phyloP scores from a whole-genome alignment of 345 rosid genomes.

The Tarenaya hassleriana region DNA sequence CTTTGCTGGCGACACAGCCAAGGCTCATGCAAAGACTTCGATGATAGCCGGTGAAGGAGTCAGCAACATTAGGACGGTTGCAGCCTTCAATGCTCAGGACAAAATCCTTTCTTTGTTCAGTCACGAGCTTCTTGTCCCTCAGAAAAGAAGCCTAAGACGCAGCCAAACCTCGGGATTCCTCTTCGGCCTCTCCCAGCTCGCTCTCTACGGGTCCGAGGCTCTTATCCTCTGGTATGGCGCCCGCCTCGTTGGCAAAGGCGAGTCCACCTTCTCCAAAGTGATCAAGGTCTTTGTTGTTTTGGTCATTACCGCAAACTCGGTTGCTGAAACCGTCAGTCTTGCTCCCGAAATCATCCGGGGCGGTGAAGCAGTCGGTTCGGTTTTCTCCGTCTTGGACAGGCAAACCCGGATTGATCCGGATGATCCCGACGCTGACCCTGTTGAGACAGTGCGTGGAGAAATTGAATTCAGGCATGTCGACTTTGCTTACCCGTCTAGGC shows the following conservation, averaged over 20 bases:
- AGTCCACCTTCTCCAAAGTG: slow-evolving; percentile 92
- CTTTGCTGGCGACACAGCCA: slow-evolving; percentile 98
- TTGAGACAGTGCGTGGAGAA: slow-evolving; percentile 66
- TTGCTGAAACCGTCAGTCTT: slow-evolving; percentile 97
- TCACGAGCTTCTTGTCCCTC: slow-evolving; percentile 76
- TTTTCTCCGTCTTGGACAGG: slow-evolving; percentile 58
- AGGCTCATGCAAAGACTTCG: slow-evolving; percentile 99
- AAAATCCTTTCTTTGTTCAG: slow-evolving; percentile 80
- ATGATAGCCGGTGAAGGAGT: slow-evolving; percentile 99
- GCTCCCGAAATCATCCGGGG: slow-evolving; percentile 98
- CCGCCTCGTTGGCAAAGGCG: slow-evolving; percentile 79
- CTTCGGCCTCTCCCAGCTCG: slow-evolving; percentile 97
- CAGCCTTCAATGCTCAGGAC: slow-evolving; percentile 93
- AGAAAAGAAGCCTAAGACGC: slow-evolving; percentile 57
- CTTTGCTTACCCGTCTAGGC: slow-evolving; percentile 76
- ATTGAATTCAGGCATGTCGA: slow-evolving; percentile 78
- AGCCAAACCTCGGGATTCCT: slow-evolving; percentile 89
- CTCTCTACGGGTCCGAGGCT: slow-evolving; percentile 88
- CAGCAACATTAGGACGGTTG: slow-evolving; percentile 95
- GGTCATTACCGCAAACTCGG: slow-evolving; percentile 94
- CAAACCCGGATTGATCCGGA: slow-evolving; percentile 67
- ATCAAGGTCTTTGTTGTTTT: slow-evolving; percentile 95
- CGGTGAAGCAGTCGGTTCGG: slow-evolving; percentile 81
- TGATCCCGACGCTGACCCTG: slow-evolving; percentile 53
- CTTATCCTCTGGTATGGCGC: slow-evolving; percentile 96